Evolutionary conservation across 2,329 filamentous ascomycete species (phyloP).

Genomic region (Claviceps maximensis): DNA sequence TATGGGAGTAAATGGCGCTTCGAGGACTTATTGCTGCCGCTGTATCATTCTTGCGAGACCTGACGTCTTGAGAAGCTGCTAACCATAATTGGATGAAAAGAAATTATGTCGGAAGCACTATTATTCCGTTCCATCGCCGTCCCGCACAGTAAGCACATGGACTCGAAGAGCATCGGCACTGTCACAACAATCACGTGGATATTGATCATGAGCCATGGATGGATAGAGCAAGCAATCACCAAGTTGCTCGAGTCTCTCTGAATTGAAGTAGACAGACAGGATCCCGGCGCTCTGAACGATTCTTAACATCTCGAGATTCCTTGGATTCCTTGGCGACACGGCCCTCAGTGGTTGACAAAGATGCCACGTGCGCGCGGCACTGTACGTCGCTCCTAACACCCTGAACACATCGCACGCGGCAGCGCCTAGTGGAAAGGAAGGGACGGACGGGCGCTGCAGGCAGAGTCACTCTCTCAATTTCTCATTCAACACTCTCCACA

Average conservation of each 20-base stretch:
- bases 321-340: background rate
- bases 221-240: constrained; percentile 5
- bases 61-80: background rate
- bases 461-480: constrained; percentile 2
- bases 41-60: background rate
- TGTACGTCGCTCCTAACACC: constrained; percentile 6
- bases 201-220: constrained; percentile 17
- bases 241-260: background rate
- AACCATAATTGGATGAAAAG: constrained; percentile 14
- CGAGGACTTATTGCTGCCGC: background rate
- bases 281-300: background rate
- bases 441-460: constrained; percentile 5
- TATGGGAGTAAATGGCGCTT: background rate
- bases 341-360: background rate
- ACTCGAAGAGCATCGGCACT: constrained; percentile 8
- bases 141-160: constrained; percentile 14
- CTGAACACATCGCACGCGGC: constrained; percentile 2
- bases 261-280: background rate
- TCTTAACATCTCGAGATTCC: no score
- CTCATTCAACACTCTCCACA: constrained; percentile 6
- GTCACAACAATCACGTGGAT: constrained; percentile 23
- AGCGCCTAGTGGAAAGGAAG: constrained; percentile 4
- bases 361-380: constrained; percentile 4
- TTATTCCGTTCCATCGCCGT: constrained; percentile 12
- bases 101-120: constrained; percentile 14